Base-by-base conservation (phyloP, 768 basidiomycete genomes). In the Pleurotus tuber-regium region DNA sequence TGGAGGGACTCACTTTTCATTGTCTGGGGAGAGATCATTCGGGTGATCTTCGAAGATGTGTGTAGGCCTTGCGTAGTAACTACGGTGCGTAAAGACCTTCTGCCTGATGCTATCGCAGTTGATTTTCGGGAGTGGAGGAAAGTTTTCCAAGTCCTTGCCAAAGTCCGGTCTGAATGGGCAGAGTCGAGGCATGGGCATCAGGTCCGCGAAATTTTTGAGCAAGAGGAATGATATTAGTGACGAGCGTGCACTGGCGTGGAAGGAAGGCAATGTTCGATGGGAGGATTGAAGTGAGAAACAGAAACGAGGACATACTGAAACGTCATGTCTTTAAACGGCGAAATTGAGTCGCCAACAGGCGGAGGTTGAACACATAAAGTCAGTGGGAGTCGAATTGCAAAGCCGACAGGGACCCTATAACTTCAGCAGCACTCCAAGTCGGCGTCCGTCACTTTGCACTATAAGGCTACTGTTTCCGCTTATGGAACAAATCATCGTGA, bases 1-100 rank as follows among this genome's bases (percentile, higher is more conserved):
- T 23, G 9, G 25, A 16, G 18, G 24, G 4, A 64, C 74, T 58
- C 50, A 89, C 89, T 80, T 86, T 70, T 92, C 89, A 55, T 92
- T 91, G 62, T 92, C 89, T 4, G 87, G 89, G 44, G 85, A 86
- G 2, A 77, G 83, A 65, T 92, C 89, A 55, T 80, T 73, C 0
- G 75, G 79, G 30, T 70, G 74, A 64, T 92, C 89, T 62, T 92
- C 89, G 56, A 92, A 92, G 21, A 88, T 70, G 57, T 87, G 81
- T 5, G 80, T 83, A 0, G 88, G 87, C 2, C 89, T 74, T 0
- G 79, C 89, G 59, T 72, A 79, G 59, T 74, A 79, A 62, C 84
- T 86, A 29, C 88, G 82, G 61, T 92, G 89, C 1, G 89, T 92
- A 61, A 87, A 91, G 1, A 89, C 78, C 60, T 79, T 81, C 30